Base-by-base conservation (phyloP, 345 rosid species). In the Psidium guajava region DNA sequence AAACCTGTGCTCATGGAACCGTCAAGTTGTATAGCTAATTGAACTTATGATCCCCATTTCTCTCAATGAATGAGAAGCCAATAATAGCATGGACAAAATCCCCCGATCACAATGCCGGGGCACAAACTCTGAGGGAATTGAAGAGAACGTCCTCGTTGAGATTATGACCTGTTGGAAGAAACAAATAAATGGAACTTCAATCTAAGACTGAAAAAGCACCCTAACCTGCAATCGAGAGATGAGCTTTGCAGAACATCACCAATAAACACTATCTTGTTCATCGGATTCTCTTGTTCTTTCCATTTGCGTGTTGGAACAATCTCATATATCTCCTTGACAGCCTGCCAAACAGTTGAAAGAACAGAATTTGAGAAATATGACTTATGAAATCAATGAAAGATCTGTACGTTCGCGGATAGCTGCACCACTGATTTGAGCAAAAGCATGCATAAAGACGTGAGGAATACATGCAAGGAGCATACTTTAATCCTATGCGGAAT, bases 291-390 rank as follows among this genome's bases (percentile, higher is more conserved):
- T 58, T 91, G 93, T 12, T 84, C 87, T 55, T 86, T 91, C 99
- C 98, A 97, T 87, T 95, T 89, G 74, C 96, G 95, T 25, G 93
- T 91, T 11, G 98, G 98, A 82, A 95, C 91, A 32, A 97, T 93
- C 86, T 97, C 98, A 52, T 97, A 97, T 89, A 97, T 93, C 93
- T 97, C 98, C 89, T 92, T 95, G 85, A 97, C 98, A 28, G 98
- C 98, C 99, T 97, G 90, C 86, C 85, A 86, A 40, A 85, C 64
- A 86, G 59, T 82, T 36, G 73, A 86, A 86, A 82, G 74, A 81
- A 55, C 83, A 57, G 18, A 42, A 6, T 42, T 81, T 42, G 54
- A 82, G 50, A 75, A 54, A 58, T 10, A 14, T 5, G 56, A 82
- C 40, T 6, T 21, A 50, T 0, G 7, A 56, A 22, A n/a, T 82